Conservation (phyloP, 257 asterid genomes). For the Solanum ahanhuiri region DNA sequence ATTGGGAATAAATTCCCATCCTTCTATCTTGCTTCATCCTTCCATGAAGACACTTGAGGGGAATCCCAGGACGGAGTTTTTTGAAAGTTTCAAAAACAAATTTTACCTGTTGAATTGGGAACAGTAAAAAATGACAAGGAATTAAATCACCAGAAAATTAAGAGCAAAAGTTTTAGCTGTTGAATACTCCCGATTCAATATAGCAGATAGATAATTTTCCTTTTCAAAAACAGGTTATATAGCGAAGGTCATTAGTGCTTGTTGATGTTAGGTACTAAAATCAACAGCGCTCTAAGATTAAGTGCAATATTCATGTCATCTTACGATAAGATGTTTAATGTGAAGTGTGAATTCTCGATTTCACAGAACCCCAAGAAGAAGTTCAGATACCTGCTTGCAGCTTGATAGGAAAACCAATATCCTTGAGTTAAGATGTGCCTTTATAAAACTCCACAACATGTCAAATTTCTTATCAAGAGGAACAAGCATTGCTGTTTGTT, state of each 20-base stretch:
- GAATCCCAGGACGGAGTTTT: slow-evolving; percentile 94
- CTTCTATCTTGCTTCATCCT: slow-evolving; percentile 87
- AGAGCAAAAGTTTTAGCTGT: not conserved
- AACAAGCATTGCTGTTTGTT: slow-evolving; percentile 68
- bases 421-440: slow-evolving; percentile 74
- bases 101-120: slow-evolving; percentile 45
- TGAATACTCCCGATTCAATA: not conserved
- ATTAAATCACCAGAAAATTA: not conserved
- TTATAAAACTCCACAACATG: slow-evolving; percentile 90
- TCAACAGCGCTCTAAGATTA: not conserved
- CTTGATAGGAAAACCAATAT: slow-evolving; percentile 78
- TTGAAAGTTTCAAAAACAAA: slow-evolving; percentile 74
- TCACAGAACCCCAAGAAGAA: not conserved
- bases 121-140: not conserved
- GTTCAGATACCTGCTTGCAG: slow-evolving; percentile 71
- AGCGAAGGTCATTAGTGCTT: not conserved
- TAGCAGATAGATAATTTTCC: not conserved
- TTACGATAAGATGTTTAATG: not conserved
- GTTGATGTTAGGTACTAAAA: not conserved
- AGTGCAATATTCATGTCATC: not conserved
- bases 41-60: slow-evolving; percentile 81
- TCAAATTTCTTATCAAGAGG: slow-evolving; percentile 87
- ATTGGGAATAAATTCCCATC: slow-evolving; percentile 66
- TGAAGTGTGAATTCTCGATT: not conserved
- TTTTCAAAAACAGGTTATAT: not conserved